Conservation (phyloP, 495 filamentous ascomycete genomes). For the Immersiella caudata region DNA sequence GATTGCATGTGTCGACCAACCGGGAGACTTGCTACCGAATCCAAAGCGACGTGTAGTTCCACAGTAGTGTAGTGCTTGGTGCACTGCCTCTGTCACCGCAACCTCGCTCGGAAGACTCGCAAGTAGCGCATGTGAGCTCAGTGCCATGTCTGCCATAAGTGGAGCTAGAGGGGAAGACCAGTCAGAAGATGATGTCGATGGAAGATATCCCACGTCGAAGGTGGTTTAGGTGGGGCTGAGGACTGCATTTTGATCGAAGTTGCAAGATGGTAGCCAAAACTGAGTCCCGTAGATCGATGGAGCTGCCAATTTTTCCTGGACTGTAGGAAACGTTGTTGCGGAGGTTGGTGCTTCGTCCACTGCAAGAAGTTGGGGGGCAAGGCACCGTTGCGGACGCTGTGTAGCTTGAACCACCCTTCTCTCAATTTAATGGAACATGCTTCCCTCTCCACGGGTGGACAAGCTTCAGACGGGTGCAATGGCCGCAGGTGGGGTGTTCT, state of each 20-base stretch:
- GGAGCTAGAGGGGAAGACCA: conserved; percentile 6
- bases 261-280: conserved; percentile 1
- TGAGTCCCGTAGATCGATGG: neutral
- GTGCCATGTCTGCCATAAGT: conserved; percentile 17
- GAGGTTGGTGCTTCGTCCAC: neutral
- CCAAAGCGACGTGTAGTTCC: conserved; percentile 22
- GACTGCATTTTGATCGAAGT: conserved; percentile 5
- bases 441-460: conserved; percentile 11
- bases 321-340: neutral
- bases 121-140: conserved; percentile 10
- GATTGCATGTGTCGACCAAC: conserved; percentile 30
- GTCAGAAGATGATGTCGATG: neutral
- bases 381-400: conserved; percentile 3
- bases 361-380: neutral
- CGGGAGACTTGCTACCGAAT: conserved; percentile 29
- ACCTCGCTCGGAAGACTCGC: conserved; percentile 21
- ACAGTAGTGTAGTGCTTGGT: conserved; percentile 23
- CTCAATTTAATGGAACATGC: conserved; percentile 9
- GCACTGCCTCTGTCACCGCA: conserved; percentile 17
- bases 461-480: conserved; percentile 16
- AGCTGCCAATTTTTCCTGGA: neutral
- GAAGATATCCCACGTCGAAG: neutral
- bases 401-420: conserved; percentile 4
- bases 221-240: neutral
- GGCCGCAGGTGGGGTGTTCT: conserved; percentile 15